phyloP scores from a whole-genome alignment of 805 yeast genomes.

The Candida argentea region DNA sequence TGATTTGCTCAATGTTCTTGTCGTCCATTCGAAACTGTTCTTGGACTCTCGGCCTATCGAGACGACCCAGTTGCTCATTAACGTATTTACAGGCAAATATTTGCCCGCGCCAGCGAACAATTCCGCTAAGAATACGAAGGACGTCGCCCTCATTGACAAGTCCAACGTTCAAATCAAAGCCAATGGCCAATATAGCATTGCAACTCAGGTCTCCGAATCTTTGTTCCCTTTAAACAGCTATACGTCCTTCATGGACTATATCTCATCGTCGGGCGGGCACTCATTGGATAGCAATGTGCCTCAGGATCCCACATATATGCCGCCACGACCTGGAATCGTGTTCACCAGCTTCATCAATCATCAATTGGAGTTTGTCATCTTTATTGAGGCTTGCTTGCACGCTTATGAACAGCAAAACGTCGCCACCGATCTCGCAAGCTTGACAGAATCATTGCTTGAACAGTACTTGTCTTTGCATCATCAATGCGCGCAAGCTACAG shows the following conservation, averaged over 20 bases:
- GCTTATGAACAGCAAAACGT: slow-evolving; percentile 68
- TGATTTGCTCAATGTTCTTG: slow-evolving; percentile 64
- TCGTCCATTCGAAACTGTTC: slow-evolving; percentile 54
- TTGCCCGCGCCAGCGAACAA: slow-evolving; percentile 25
- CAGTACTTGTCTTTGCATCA: slow-evolving; percentile 57
- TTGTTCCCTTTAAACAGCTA: slow-evolving; percentile 20
- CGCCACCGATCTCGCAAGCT: slow-evolving; percentile 56
- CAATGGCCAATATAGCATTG: slow-evolving; percentile 3
- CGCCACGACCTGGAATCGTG: slow-evolving; percentile 83
- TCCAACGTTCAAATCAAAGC: too few species aligned
- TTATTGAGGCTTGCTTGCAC: slow-evolving; percentile 83
- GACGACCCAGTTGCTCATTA: slow-evolving; percentile 72
- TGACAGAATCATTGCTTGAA: slow-evolving; percentile 73
- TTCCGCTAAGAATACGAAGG: not conserved
- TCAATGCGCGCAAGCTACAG: slow-evolving; percentile 14
- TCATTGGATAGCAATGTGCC: slow-evolving; percentile 1
- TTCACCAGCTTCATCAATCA: slow-evolving; percentile 81
- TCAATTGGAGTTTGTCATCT: slow-evolving; percentile 82
- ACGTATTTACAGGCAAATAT: slow-evolving; percentile 82
- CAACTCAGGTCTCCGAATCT: slow-evolving; percentile 8
- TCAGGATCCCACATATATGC: slow-evolving; percentile 62
- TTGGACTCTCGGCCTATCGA: slow-evolving; percentile 65
- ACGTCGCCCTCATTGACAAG: slow-evolving; percentile 4
- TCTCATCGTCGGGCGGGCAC: slow-evolving; percentile 9
- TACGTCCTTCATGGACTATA: slow-evolving; percentile 20